Evolutionary conservation across 306 rosid species (phyloP), one percentile per base, ranked within the genome.

Genomic region (Vicia faba): DNA sequence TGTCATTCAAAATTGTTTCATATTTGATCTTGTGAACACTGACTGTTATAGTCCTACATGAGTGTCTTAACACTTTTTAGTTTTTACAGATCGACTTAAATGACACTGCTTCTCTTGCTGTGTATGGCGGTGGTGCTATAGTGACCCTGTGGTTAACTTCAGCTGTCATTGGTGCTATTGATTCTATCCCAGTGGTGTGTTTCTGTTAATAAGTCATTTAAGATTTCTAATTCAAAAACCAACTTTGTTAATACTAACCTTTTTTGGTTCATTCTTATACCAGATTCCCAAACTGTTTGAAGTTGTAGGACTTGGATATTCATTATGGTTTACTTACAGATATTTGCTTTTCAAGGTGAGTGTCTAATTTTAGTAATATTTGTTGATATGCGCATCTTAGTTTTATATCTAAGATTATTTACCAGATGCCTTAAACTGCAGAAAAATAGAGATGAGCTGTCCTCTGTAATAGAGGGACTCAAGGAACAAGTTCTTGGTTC

Each of bases 211-310:
- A 59, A 40, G n/a, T 8, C 0, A 46, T 5, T 44, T 25, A 50
- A 12, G 7, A 16, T 81, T 66, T 5, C 18, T n/a, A 62, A 49
- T 33, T 33, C 68, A 4, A 19, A 28, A 46, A 16, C 31, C 16
- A 18, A 43, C 54, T 0, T 31, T 29, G 0, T 3, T 1, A 39
- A 53, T 23, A 23, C 20, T 71, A 19, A 70, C 16, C 33, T 23
- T 31, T 13, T 25, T 12, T 46, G 55, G 60, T 60, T 72, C 58
- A 26, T 68, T 73, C 6, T 20, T 53, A 15, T 59, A 39, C 45
- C 33, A 90, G 99, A 70, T 93, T 59, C 99, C 97, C 64, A 93
- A 93, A 84, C 65, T 93, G 74, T 66, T 93, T 83, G 99, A 90
- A 79, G 73, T 90, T 20, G 86, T 93, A 5, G 99, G 97, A 49